A percentile compares a stretch with the other conserved stretches of the same genome.
phyloP scores from a whole-genome alignment of 169 alveolate species.

The Hepatocystis sp. region DNA sequence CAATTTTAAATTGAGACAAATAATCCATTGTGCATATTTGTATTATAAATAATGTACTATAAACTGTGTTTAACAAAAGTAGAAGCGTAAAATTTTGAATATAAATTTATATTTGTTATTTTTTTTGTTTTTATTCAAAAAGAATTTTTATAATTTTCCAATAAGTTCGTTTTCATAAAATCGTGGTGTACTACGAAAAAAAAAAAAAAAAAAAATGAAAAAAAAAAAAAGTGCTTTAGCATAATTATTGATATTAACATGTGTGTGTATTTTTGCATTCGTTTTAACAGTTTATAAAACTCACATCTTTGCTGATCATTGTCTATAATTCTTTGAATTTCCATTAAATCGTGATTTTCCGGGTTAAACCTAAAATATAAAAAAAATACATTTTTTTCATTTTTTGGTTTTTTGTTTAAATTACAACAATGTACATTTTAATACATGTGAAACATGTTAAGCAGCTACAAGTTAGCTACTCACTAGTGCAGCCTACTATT shows the following conservation, averaged over 20 bases:
- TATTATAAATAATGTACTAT: no score
- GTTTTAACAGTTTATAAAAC: no score
- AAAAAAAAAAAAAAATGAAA: conserved; percentile 24
- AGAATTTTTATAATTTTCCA: conserved; percentile 42
- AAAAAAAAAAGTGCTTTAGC: no score
- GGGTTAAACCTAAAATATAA: conserved; percentile 66
- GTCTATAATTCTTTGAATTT: conserved; percentile 68
- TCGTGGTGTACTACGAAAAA: conserved; percentile 37
- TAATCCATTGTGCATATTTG: no score
- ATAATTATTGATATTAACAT: no score
- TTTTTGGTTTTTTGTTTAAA: no score
- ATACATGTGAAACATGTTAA: no score
- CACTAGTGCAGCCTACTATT: no score
- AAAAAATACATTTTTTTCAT: neutral
- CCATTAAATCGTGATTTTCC: conserved; percentile 42
- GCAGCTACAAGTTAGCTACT: no score
- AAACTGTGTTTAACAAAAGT: no score
- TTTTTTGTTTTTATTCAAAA: conserved; percentile 12
- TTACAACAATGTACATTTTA: no score
- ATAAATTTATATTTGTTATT: conserved; percentile 2
- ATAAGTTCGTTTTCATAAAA: conserved; percentile 53
- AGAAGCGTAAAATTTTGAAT: neutral
- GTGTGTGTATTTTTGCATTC: neutral
- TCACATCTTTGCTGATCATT: conserved; percentile 53
- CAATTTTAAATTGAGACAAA: no score